Evolutionary conservation across 208 protist genomes (phyloP), one percentile per base, ranked within the genome.

Genomic region (Spongospora subterranea): DNA sequence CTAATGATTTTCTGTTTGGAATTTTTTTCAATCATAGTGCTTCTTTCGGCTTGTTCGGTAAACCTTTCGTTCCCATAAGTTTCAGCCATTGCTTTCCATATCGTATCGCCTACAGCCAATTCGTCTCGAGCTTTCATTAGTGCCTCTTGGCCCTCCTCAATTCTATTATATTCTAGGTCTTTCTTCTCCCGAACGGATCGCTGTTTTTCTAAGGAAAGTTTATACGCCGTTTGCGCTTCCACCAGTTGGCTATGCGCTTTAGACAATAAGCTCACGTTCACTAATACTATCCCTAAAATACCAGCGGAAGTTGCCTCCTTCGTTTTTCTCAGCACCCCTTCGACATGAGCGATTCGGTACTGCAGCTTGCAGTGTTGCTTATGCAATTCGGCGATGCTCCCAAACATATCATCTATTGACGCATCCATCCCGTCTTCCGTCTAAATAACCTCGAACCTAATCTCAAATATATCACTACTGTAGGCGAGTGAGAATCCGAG

Each of bases 341-440:
- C 17, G 17, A 82, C 13, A 43, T 82, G 71, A 43, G 71, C 71
- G 71, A 82, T 82, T 45, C 71, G 71, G 40, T 82, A 82, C n/a
- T 82, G 71, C 71, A 45, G 6, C 40, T 82, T 82, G 71, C 71
- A 82, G 40, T 82, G 71, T n/a, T 82, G 17, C 71, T 82, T 82
- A 6, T 82, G 71, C 71, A 82, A 43, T 35, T 82, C 71, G 40
- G 71, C 40, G 17, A 82, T 43, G 71, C 35, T 82, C 6, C 35
- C 71, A n/a, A 45, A 82, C 71, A 82, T 43, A 6, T 82, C 71
- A 43, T 82, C 71, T 6, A 82, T 43, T 20, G 40, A 6, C 6
- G 35, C 6, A 35, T 82, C 71, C 71, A 82, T 82, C 17, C 35
- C 50, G 50, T n/a, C n/a, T n/a, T n/a, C n/a, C n/a, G n/a, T n/a